Base-by-base conservation (phyloP, 2,329 filamentous ascomycete genomes). In the Tolypocladium pustulatum region DNA sequence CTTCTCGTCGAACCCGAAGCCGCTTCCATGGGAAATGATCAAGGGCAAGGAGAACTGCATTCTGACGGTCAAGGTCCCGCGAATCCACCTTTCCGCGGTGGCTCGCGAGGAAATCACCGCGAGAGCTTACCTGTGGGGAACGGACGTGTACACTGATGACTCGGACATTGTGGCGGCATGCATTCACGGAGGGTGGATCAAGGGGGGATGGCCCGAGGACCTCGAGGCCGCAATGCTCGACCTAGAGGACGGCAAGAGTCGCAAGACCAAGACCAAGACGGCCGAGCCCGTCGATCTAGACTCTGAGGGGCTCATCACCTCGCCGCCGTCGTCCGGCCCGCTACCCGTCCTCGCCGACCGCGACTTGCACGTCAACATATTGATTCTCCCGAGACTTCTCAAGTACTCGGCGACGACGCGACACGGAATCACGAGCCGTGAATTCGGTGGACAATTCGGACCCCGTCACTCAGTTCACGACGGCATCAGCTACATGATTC, bases 101-200 rank as follows among this genome's bases (percentile, higher is more conserved):
- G 83, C 89, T 30, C 82, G 93, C 36, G 89, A 94, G 69, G 90
- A 95, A 64, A 92, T 97, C 56, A 95, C 91, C 13, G 76, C 84
- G 9, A 83, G 90, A 38, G 83, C 88, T 25, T 89, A 90, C 9
- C 72, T 99, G 0, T 99, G 93, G 92, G 94, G 94, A 1, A 94
- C 91, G 0, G 92, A 95, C 41, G 82, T 99, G 8, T 97, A 97
- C 69, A 96, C 91, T 0, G 94, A 99, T 65, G 94, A 99, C 72
- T 96, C 91, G 0, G 94, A 99, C 68, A 85, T 94, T 0, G 82
- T 99, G 30, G 93, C 91, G 0, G 92, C 93, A 2, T 93, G 92
- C 60, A 93, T 99, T 53, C 94, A 99, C 71, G 86, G 87, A 1
- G 94, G 94, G 4, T 97, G 91, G 86, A 88, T 99, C 64, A 86